These are phyloP conservation scores for Dryas integrifolia DNA, from an alignment of 331 rosid genomes.

Conservation along the genomic window DNA sequence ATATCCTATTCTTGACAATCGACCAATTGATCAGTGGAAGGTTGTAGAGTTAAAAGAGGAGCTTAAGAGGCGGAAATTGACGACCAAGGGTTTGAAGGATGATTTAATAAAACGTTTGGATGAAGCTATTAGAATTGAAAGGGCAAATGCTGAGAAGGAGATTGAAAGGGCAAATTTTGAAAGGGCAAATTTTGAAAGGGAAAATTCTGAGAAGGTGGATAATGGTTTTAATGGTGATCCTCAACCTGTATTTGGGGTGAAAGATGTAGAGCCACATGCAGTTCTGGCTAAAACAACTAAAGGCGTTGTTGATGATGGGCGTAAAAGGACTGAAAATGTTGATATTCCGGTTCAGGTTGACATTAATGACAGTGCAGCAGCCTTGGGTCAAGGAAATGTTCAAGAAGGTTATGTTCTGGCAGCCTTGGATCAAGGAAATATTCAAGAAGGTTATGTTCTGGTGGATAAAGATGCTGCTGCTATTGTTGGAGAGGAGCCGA, in stretches of 20 bases:
- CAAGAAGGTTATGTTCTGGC: conserved; percentile 33
- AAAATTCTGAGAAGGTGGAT: conserved; percentile 20
- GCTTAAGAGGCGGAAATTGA: conserved; percentile 70
- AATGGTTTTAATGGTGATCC: conserved; percentile 35
- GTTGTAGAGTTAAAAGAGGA: conserved; percentile 89
- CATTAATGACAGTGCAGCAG: conserved; percentile 27
- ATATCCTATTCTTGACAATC: conserved; percentile 62
- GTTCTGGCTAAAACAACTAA: conserved; percentile 23
- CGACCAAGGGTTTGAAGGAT: conserved; percentile 79
- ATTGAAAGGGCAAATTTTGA: not conserved
- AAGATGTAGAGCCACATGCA: conserved; percentile 26
- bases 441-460: conserved; percentile 33
- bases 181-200: not conserved
- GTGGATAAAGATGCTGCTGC: conserved; percentile 35
- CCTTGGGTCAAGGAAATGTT: conserved; percentile 31
- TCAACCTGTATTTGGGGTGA: conserved; percentile 28
- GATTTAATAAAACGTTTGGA: conserved; percentile 81
- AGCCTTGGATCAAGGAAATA: conserved; percentile 28
- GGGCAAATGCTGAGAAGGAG: conserved; percentile 33
- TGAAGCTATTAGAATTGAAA: conserved; percentile 61
- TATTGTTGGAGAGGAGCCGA: conserved; percentile 34
- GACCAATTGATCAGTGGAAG: conserved; percentile 88
- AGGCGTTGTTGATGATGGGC: conserved; percentile 27
- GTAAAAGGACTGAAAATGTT: conserved; percentile 27
- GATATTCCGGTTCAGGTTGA: conserved; percentile 33